Base-by-base conservation (phyloP, 129 eudicot genomes). In the Sambucus nigra region DNA sequence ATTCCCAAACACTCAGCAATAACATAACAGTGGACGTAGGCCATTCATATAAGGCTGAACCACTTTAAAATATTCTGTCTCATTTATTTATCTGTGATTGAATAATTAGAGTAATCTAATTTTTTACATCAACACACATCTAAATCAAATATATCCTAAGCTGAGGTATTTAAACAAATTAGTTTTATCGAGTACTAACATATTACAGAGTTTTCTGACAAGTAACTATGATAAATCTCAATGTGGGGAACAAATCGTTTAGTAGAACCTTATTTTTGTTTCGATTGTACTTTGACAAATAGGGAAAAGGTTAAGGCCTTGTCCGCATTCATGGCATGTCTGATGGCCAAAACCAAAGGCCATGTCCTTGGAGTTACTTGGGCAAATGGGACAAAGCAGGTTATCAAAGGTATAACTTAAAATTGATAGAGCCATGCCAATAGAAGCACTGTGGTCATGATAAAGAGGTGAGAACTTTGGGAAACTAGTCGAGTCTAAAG, bases 301-400 rank as follows among this genome's bases (percentile, higher is more conserved):
- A 9, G 99, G 99, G 71, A 95, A 91, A 32, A 61, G 32, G 42
- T 82, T 59, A 16, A 91, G 88, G 16, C 72, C 76, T 61, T 75
- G 71, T 33, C 99, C 99, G 25, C 99, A 91, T 14, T 82, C 91
- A 9, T 81, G 54, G 75, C 95, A 91, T 16, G 95, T 91, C 99
- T 91, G 98, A 64, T 91, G 98, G 25, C 98, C 98, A 61, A 95
- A 91, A 28, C 98, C 98, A 54, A 91, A 91, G 52, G 98, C 98
- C 98, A 91, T 82, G 76, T 91, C 72, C 52, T 91, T 91, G 5
- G 72, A 41, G 65, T 80, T 82, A 41, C 63, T 79, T 26, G 86
- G 75, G 84, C 99, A 91, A 57, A 91, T 82, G 48, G 99, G 95
- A 62, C 99, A 91, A 25, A 80, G 40, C 99, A 66, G 77, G 55